Base-by-base conservation (phyloP, 2,329 filamentous ascomycete genomes). In the Fusarium avenaceum region DNA sequence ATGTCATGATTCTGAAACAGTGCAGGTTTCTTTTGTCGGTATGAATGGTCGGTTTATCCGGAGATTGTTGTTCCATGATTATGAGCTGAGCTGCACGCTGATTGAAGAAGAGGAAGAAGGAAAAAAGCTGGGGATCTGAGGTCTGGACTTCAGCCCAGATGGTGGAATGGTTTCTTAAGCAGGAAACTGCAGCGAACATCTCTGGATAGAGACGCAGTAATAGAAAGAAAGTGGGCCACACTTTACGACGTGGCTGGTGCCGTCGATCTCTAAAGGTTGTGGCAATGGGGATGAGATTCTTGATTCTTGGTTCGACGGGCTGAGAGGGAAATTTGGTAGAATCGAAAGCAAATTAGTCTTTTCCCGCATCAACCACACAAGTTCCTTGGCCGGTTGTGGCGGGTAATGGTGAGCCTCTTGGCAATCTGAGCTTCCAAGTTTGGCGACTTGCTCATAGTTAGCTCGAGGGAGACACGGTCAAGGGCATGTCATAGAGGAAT, bases 231-330 rank as follows among this genome's bases (percentile, higher is more conserved):
- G 57, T 68, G 60, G 70, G 54, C 39, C 55, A 47, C 30, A 33
- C 40, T 39, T 43, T 43, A 38, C 44, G 56, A 65, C 57, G 68
- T 72, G 70, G 65, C 66, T 70, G 54, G 53, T 65, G 57, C 43
- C 39, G 54, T 54, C 39, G 63, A 71, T 70, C 60, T 26, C 22
- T n/a, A 30, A 42, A 42, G 35, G 17, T 44, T 49, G 39, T 64
- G 55, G 53, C 51, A 55, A 61, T 47, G 33, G 43, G 33, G 30
- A 54, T 62, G 52, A 43, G 32, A 48, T 20, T 54, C 42, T 38
- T 38, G 33, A 38, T 38, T n/a, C 7, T 9, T 17, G 17, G 33
- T 38, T 7, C 10, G 33, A 38, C n/a, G 33, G 33, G 15, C 33
- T 35, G 32, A 22, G 49, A 53, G 42, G 49, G 42, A 30, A 30